A percentile compares a stretch with the other conserved stretches of the same genome.
These are phyloP conservation scores for Aspergillus novoparasiticus DNA, from an alignment of 2,329 filamentous ascomycete species.

Conservation along the genomic window DNA sequence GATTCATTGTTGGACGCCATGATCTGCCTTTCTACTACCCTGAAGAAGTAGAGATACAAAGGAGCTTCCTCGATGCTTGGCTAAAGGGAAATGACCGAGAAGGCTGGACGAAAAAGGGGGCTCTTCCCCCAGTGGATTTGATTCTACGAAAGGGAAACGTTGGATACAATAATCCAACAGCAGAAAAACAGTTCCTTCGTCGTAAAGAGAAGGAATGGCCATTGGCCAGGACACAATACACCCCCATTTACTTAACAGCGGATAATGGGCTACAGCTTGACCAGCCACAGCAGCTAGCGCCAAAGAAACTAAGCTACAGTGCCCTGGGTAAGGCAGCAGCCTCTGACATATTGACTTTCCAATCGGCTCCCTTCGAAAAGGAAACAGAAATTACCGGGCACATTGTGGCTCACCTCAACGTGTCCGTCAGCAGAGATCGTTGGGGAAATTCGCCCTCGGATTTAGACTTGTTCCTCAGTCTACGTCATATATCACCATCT, in stretches of 20 bases:
- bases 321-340: too few relatives aligned
- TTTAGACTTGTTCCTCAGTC: constrained; percentile 56
- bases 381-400: constrained; percentile 66
- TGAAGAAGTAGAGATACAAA: constrained; percentile 66
- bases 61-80: constrained; percentile 68
- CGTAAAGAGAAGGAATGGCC: constrained; percentile 66
- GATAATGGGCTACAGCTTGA: not conserved
- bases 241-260: not conserved
- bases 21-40: constrained; percentile 71
- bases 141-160: constrained; percentile 65
- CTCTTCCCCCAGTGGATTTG: constrained; percentile 60
- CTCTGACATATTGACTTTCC: too few relatives aligned
- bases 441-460: constrained; percentile 43
- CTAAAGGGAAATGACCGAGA: constrained; percentile 63
- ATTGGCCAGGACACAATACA: constrained; percentile 64
- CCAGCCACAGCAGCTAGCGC: too few relatives aligned
- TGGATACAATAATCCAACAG: constrained; percentile 62
- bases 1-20: constrained; percentile 68
- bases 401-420: constrained; percentile 62
- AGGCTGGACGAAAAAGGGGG: constrained; percentile 43
- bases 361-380: too few relatives aligned
- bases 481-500: constrained; percentile 50
- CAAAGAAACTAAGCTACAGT: too few relatives aligned
- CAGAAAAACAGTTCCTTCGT: constrained; percentile 55
- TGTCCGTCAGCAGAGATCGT: constrained; percentile 50